Evolutionary conservation across 2,329 filamentous ascomycete genomes (phyloP).

Genomic region (Colletotrichum kahawae): DNA sequence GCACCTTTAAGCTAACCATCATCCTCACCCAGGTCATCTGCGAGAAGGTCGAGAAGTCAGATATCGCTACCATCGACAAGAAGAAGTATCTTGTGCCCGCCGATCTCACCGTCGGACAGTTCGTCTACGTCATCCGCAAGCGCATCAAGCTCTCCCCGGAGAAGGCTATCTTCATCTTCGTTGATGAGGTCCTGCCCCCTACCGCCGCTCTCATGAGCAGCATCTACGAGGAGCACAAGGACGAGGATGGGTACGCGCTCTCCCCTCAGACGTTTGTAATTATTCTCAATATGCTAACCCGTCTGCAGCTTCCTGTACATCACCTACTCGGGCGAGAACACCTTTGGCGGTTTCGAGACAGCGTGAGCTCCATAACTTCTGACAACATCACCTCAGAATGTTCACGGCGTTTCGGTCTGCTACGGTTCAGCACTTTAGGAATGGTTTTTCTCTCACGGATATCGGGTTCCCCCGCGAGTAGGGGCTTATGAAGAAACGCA

Average conservation of each 20-base stretch:
- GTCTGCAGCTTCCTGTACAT: constrained; percentile 88
- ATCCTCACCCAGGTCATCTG: constrained; percentile 79
- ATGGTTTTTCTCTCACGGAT: constrained; percentile 20
- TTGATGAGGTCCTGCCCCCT: constrained; percentile 95
- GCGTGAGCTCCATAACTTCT: constrained; percentile 31
- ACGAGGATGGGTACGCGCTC: constrained; percentile 67
- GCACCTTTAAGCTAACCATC: constrained; percentile 24
- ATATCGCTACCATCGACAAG: constrained; percentile 99
- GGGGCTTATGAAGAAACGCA: constrained; percentile 19
- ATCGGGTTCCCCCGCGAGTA: constrained; percentile 2
- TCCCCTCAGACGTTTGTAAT: no score
- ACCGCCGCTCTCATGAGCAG: constrained; percentile 98
- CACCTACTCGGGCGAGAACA: constrained; percentile 99
- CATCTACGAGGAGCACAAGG: constrained; percentile 99
- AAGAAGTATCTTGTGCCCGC: constrained; percentile 99
- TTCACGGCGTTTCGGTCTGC: constrained; percentile 23
- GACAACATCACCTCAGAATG: constrained; percentile 18
- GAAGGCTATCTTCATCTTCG: constrained; percentile 99
- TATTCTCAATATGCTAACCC: neutral
- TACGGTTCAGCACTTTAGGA: constrained; percentile 20
- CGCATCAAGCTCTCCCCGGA: constrained; percentile 99
- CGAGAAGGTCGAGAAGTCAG: constrained; percentile 99
- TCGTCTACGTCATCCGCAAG: constrained; percentile 99
- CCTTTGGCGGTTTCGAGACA: constrained; percentile 71
- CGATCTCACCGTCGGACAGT: constrained; percentile 97